Evolutionary conservation across 1,284 basidiomycete genomes (phyloP).

Genomic region (Tilletia horrida): DNA sequence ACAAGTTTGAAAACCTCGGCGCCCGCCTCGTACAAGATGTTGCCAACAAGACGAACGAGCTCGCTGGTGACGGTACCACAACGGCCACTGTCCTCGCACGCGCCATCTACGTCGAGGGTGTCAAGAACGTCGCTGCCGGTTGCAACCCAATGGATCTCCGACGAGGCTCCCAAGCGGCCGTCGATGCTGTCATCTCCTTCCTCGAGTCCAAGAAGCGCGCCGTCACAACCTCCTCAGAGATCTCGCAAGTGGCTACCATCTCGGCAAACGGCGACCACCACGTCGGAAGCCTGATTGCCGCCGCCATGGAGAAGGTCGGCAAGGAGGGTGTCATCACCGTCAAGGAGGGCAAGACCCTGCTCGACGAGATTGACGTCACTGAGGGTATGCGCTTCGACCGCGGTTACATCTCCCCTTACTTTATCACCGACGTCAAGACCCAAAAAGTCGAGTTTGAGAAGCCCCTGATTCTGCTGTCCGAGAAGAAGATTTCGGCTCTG

Average conservation of each 20-base stretch:
- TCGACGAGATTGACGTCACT: conserved; percentile 97
- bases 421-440: conserved; percentile 95
- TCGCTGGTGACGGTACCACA: conserved; percentile 96
- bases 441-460: conserved; percentile 98
- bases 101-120: conserved; percentile 96
- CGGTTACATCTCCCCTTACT: conserved; percentile 97
- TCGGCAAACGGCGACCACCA: conserved; percentile 95
- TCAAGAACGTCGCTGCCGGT: conserved; percentile 97
- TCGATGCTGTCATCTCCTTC: conserved; percentile 90
- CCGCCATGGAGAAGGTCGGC: conserved; percentile 99
- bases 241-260: conserved; percentile 96
- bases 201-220: conserved; percentile 84
- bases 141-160: conserved; percentile 99
- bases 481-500: conserved; percentile 95
- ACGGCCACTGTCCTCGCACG: conserved; percentile 95
- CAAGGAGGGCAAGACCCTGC: conserved; percentile 94
- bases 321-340: conserved; percentile 99
- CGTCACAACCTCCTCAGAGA: conserved; percentile 95
- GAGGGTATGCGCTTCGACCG: conserved; percentile 99
- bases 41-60: conserved; percentile 92
- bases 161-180: conserved; percentile 90
- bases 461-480: conserved; percentile 84
- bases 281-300: conserved; percentile 93
- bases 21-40: conserved; percentile 96
- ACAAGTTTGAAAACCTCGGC: conserved; percentile 98